A percentile compares a stretch with the other conserved stretches of the same genome.
phyloP scores from a whole-genome alignment of 345 rosid genomes.

The Rhodamnia rubescens region DNA sequence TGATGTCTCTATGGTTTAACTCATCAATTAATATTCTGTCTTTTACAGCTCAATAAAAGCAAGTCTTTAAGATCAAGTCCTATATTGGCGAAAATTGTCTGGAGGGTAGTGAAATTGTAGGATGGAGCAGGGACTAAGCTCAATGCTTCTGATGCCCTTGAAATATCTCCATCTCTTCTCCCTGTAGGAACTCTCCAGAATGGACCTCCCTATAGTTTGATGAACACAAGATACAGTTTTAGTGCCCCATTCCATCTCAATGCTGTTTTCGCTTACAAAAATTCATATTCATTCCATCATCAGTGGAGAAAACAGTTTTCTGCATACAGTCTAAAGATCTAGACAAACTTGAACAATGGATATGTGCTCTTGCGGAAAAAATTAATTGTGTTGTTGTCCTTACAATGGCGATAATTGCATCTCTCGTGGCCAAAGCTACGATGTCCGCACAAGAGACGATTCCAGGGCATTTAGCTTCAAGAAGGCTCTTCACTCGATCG shows the following conservation, averaged over 20 bases:
- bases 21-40: not conserved
- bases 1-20: not conserved
- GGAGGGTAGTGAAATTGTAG: conserved; percentile 47
- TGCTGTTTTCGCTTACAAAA: not conserved
- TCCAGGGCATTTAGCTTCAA: conserved; percentile 66
- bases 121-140: conserved; percentile 48
- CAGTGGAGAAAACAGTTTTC: not conserved
- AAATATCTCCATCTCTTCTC: conserved; percentile 61
- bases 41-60: conserved; percentile 47
- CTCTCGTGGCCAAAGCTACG: conserved; percentile 57
- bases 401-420: conserved; percentile 54
- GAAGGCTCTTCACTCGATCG: conserved; percentile 47
- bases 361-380: not conserved
- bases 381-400: not conserved
- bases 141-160: conserved; percentile 46
- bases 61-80: conserved; percentile 68
- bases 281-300: not conserved
- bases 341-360: not conserved
- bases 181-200: conserved; percentile 84
- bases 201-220: conserved; percentile 54
- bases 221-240: not conserved
- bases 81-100: conserved; percentile 33
- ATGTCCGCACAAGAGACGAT: conserved; percentile 81
- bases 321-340: not conserved
- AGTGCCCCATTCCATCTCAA: not conserved